Conservation (phyloP, 2,329 filamentous ascomycete genomes). For the Colletotrichum sp. region DNA sequence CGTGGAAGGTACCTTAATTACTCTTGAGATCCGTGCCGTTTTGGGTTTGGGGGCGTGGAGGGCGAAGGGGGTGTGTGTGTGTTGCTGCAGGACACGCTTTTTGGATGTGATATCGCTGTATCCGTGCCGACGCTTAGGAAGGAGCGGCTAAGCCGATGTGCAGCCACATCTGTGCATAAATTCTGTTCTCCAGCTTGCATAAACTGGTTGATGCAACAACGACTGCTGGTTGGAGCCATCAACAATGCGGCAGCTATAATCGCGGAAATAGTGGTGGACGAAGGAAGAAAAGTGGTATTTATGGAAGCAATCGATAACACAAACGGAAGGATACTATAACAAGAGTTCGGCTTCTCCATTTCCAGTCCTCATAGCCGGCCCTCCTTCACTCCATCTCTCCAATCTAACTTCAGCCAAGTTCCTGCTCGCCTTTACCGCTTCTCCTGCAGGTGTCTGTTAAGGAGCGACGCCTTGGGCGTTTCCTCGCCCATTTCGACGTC, state of each 20-base stretch:
- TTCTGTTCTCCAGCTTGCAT: not conserved
- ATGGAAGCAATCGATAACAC: not conserved
- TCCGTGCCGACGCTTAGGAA: not conserved
- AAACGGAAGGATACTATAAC: not conserved
- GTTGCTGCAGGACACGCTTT: not conserved
- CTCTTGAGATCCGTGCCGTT: conserved; percentile 9
- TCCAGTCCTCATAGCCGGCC: not conserved
- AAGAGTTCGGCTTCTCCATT: not conserved
- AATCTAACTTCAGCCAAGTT: not conserved
- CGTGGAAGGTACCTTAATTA: conserved; percentile 11
- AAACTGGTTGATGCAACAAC: not conserved
- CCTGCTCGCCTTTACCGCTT: not conserved
- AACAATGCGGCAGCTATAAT: not conserved
- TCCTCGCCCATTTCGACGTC: not conserved
- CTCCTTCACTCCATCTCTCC: not conserved
- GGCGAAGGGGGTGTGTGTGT: conserved; percentile 12
- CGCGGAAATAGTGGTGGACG: not conserved
- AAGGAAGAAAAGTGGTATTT: not conserved
- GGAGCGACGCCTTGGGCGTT: conserved; percentile 14
- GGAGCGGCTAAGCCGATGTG: not conserved
- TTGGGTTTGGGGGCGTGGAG: conserved; percentile 17
- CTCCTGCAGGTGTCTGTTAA: conserved; percentile 10
- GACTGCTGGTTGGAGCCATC: not conserved
- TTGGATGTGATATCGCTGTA: conserved; percentile 5
- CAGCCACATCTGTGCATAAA: not conserved